Percentiles rank a stretch among this genome's conserved stretches.
Evolutionary conservation across 139 green algal species (phyloP).

Genomic region (Chlorella sp.): DNA sequence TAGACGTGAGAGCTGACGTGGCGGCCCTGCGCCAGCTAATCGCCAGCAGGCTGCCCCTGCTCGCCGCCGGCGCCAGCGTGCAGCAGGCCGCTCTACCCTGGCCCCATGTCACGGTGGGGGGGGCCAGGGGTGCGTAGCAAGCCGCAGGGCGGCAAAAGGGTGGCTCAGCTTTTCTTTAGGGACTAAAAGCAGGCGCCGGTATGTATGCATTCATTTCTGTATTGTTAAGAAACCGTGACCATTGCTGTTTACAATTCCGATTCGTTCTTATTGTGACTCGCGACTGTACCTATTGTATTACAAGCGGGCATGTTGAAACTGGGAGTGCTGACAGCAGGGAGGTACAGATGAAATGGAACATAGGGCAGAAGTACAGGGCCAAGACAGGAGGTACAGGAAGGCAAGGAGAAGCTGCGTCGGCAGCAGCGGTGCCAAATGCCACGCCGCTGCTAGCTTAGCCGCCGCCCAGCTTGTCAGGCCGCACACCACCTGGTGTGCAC

Average conservation of each 20-base stretch:
- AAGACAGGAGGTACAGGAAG: neutral
- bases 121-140: neutral
- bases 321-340: neutral
- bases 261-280: neutral
- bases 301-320: neutral
- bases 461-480: too few relatives aligned
- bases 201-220: too few relatives aligned
- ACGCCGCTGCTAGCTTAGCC: too few relatives aligned
- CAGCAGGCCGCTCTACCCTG: conserved; percentile 60
- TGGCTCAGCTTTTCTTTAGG: neutral
- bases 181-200: neutral
- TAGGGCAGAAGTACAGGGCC: neutral
- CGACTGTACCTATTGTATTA: neutral
- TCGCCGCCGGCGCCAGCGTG: conserved; percentile 58
- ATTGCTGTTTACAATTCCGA: neutral
- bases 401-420: neutral
- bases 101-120: conserved; percentile 19
- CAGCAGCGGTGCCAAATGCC: neutral
- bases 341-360: neutral
- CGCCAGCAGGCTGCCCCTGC: conserved; percentile 61
- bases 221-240: neutral
- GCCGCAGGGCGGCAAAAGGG: neutral
- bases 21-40: conserved; percentile 59
- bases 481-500: too few relatives aligned
- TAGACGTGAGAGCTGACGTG: conserved; percentile 80